These are phyloP conservation scores for Sugiyamaella grinbergsii DNA, from an alignment of 1,139 yeast genomes.

Conservation along the genomic window DNA sequence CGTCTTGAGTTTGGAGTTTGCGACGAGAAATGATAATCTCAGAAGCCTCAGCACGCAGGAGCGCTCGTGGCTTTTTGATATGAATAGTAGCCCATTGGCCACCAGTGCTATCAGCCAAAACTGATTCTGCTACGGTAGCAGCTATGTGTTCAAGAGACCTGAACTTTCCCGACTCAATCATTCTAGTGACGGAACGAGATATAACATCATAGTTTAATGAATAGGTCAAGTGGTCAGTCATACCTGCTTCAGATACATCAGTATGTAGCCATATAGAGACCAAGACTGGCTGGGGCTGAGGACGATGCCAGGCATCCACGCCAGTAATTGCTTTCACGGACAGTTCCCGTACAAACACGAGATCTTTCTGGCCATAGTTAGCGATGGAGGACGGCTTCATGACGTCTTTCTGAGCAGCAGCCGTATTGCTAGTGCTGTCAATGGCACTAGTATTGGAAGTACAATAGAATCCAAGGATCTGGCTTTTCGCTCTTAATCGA, in stretches of 20 bases:
- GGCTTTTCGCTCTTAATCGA: no score
- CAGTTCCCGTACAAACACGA: conserved; percentile 59
- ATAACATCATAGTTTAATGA: conserved; percentile 88
- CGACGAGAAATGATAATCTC: conserved; percentile 47
- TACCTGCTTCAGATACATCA: conserved; percentile 68
- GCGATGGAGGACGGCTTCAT: not conserved
- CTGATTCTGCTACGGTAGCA: conserved; percentile 51
- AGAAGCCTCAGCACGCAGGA: conserved; percentile 57
- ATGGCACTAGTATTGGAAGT: not conserved
- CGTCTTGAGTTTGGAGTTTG: conserved; percentile 21
- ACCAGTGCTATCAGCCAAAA: conserved; percentile 55
- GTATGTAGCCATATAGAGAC: conserved; percentile 64
- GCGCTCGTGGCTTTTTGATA: conserved; percentile 54
- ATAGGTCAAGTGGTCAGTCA: conserved; percentile 73
- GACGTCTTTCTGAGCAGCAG: no score
- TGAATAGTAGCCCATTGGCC: conserved; percentile 53
- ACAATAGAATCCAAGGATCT: no score
- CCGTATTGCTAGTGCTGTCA: not conserved
- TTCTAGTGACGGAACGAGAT: conserved; percentile 60
- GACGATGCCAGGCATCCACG: conserved; percentile 73
- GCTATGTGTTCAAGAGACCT: conserved; percentile 63
- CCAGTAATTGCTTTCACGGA: conserved; percentile 69
- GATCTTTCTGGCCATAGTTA: conserved; percentile 43
- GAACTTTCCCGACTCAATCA: conserved; percentile 50
- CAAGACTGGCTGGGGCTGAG: conserved; percentile 67